Base-by-base conservation (phyloP, 2,329 filamentous ascomycete species). In the Penicillium aurantiogriseum region DNA sequence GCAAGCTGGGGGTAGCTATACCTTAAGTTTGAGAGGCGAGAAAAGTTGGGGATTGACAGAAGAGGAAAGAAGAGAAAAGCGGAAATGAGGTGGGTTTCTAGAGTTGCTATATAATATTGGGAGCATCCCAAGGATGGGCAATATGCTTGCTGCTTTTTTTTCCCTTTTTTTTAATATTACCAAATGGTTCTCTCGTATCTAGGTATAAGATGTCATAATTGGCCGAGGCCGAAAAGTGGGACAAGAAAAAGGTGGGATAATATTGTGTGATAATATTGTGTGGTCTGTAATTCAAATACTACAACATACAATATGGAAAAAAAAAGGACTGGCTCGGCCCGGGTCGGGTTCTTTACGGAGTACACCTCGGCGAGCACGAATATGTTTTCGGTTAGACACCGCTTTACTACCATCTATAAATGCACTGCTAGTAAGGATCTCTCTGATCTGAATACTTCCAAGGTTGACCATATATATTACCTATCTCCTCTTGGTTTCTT, bases 71-170 rank as follows among this genome's bases (percentile, higher is more conserved):
- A 42, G 35, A 33, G 47, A 42, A 43, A 44, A 45, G 33, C 3
- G 19, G 19, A 52, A 57, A 36, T 17, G 38, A 47, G 36, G 50
- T 36, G 55, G 56, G 63, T 48, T 54, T 43, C 1, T 27, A 36
- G 48, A 54, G 38, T 31, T 38, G 46, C 59, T 64, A 61, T 65
- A 66, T 66, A 65, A 27, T 50, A 39, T 35, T 46, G 8, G 38
- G 36, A 15, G n/a, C 5, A 36, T 52, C 31, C 29, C 25, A 31
- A 42, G 2, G 35, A 40, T 21, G 17, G 29, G 11, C 31, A 11
- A 31, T 33, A 38, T 47, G 55, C 39, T 48, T 40, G 27, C 43
- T 25, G 23, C 48, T 53, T 44, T 46, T 40, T 48, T 55, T 35
- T 19, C 2, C 2, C n/a, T 31, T 17, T 48, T 43, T 51, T 21